phyloP scores from a whole-genome alignment of 345 rosid species.

The Eucalyptus curtisii region DNA sequence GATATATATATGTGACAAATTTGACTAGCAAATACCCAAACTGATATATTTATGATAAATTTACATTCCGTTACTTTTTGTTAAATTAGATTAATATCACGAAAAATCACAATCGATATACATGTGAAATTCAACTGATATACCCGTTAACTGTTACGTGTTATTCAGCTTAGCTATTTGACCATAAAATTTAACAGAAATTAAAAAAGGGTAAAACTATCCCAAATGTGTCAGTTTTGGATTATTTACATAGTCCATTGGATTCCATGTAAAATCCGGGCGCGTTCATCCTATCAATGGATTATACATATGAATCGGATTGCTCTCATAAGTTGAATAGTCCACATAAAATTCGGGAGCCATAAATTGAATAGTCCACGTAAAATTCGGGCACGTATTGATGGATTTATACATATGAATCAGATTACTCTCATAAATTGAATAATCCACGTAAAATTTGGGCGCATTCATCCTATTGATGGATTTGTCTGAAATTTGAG shows the following conservation, averaged over 20 bases:
- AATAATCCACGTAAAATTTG: not conserved
- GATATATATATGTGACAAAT: too few relatives aligned
- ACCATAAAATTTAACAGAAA: not conserved
- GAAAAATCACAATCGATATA: not conserved
- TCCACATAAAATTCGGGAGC: not conserved
- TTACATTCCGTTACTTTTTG: accelerated
- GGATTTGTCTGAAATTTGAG: not conserved
- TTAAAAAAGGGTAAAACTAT: not conserved
- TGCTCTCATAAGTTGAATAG: not conserved
- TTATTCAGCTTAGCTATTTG: not conserved
- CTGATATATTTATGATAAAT: not conserved
- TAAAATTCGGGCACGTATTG: not conserved
- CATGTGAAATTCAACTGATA: accelerated
- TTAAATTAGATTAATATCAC: not conserved
- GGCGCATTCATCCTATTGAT: not conserved
- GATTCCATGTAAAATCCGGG: not conserved
- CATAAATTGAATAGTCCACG: not conserved
- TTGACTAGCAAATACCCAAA: too few relatives aligned
- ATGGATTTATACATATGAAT: not conserved
- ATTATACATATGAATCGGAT: not conserved
- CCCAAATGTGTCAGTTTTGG: not conserved
- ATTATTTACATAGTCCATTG: not conserved
- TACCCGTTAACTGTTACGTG: accelerated
- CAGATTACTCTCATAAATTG: not conserved
- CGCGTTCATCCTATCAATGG: not conserved